Evolutionary conservation across 345 rosid genomes (phyloP), one percentile per base, ranked within the genome.

Genomic region (Mallotus nudiflorus): DNA sequence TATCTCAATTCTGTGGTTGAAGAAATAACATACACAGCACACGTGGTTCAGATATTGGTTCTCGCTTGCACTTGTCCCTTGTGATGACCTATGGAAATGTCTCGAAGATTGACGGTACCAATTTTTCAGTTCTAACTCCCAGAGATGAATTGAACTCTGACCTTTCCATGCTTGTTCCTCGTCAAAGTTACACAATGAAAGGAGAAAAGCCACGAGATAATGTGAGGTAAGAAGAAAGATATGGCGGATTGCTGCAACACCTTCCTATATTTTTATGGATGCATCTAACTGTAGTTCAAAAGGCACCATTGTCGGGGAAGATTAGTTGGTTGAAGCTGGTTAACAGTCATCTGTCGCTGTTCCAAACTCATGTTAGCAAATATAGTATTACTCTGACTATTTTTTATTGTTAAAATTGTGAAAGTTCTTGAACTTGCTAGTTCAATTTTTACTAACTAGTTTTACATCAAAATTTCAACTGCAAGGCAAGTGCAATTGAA

Each of bases 181-280:
- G 82, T 69, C 98, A 94, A 67, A 91, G 96, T 77, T 94, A 90
- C 79, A 84, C 90, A 37, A 81, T 90, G 96, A 84, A 78, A 78
- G 96, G 97, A 72, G 93, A 88, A 82, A 75, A 70, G 49, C 82
- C 76, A 6, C 85, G 97, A 28, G 72, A 73, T 48, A 75, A 88
- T 83, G 93, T 92, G 75, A 79, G 96, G 97, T 90, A 81, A 71
- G 85, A n/a, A 66, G 68, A 16, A 50, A 35, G 53, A 46, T 9
- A 48, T 22, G 52, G 18, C 20, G 44, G 25, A 66, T 63, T 54
- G 67, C 77, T 37, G 9, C 58, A 2, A 3, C 66, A 13, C 22
- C 18, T 25, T 67, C 22, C n/a, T n/a, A 18, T 44, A 6, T 31
- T 50, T 24, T 51, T 29, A 35, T 42, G 53, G 57, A 51, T 54